Base-by-base conservation (phyloP, 306 rosid genomes). In the Heteromeles arbutifolia region DNA sequence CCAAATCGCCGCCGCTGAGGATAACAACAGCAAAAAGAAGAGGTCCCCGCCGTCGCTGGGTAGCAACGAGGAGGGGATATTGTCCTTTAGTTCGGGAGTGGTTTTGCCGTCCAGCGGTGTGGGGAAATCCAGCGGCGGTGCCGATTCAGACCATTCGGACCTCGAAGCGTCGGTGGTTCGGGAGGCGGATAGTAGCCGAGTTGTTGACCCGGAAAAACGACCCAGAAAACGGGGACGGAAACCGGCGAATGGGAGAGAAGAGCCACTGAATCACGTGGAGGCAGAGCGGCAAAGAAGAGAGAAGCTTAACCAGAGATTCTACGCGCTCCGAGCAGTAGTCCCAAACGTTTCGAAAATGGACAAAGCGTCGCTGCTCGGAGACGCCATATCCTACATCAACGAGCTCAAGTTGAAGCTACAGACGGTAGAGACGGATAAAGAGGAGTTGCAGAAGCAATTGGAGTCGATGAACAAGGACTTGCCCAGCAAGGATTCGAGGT, bases 261-360 rank as follows among this genome's bases (percentile, higher is more conserved):
- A 95, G 74, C 99, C 99, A 2, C 64, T 95, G 78, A 92, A 95
- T 57, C 99, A 95, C 4, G 99, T 95, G 4, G 99, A 95, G 53
- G 99, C 97, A 1, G 99, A 95, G 84, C 81, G 97, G 37, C 97
- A 95, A 70, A 77, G 99, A 65, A 84, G 99, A 65, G 97, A 95
- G 88, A 95, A 95, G 86, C 91, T 90, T 21, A 95, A 95, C 73
- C 99, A 95, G 75, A 86, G 93, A 39, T 95, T 95, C 85, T 95
- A 95, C 14, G 90, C 99, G 3, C 97, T 95, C 44, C 87, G 99
- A 24, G 99, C 97, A 0, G 99, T 95, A 37, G 99, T 95, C 31
- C 99, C 97, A 0, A 95, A 92, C 45, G 99, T 95, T 17, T 92
- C 99, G 0, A 95, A 95, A 78, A 95, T 95, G 99, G 99, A 95